A percentile compares a stretch with the other conserved stretches of the same genome.
These are phyloP conservation scores for Acacia confusa DNA, from an alignment of 306 rosid species.

Conservation along the genomic window DNA sequence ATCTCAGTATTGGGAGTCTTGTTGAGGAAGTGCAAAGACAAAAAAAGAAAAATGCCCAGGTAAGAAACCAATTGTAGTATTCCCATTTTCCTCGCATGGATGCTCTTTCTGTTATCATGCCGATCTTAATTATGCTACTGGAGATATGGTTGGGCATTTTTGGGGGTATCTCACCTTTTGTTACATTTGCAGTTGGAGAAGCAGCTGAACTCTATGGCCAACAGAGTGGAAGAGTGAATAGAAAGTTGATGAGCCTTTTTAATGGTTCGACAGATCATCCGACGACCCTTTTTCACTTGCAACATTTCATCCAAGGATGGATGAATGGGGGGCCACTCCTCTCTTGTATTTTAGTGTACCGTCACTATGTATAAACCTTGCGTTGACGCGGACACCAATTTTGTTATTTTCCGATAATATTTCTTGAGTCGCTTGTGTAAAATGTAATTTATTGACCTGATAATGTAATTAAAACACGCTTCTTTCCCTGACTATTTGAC, in stretches of 20 bases:
- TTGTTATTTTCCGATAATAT: neutral
- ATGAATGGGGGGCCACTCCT: neutral
- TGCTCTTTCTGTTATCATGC: neutral
- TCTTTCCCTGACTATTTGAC: neutral
- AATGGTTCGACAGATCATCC: neutral
- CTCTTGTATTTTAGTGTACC: slow-evolving; percentile 15
- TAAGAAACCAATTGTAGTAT: slow-evolving; percentile 20
- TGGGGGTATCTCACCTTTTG: slow-evolving; percentile 8
- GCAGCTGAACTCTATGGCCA: slow-evolving; percentile 38
- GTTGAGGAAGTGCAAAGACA: slow-evolving; percentile 83
- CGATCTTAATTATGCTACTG: neutral
- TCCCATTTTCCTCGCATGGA: neutral
- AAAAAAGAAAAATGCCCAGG: slow-evolving; percentile 85
- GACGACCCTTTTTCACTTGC: neutral
- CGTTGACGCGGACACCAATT: slow-evolving; percentile 5
- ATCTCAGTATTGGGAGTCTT: slow-evolving; percentile 68
- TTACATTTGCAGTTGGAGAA: slow-evolving; percentile 52
- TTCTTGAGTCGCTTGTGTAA: slow-evolving; percentile 18
- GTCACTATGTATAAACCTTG: neutral
- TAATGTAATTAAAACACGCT: slow-evolving; percentile 23
- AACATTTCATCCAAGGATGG: neutral
- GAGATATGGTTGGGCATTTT: slow-evolving; percentile 3
- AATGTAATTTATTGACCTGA: slow-evolving; percentile 16
- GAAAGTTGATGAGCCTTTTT: slow-evolving; percentile 5
- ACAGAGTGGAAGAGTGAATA: slow-evolving; percentile 44